Evolutionary conservation across 75 land plant species (phyloP).

Genomic region (Pinus tabuliformis): DNA sequence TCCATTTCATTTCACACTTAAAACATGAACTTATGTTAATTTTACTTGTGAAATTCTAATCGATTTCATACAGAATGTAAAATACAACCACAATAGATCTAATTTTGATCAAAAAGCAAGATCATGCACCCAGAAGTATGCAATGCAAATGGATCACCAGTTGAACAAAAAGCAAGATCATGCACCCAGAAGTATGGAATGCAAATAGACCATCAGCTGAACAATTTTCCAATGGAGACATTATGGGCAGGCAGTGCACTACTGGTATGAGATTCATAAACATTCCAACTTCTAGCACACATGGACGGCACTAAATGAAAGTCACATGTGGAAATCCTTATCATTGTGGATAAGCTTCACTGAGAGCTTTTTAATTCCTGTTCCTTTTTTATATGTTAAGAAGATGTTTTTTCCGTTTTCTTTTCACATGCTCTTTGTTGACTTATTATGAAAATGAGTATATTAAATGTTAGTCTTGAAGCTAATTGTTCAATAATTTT

Average conservation of each 20-base stretch:
- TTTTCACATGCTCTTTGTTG: background rate
- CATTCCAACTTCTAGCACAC: background rate
- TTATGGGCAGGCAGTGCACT: background rate
- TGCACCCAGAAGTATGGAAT: no score
- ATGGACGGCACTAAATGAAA: background rate
- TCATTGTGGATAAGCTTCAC: background rate
- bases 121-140: constrained; percentile 73
- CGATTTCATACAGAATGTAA: constrained; percentile 57
- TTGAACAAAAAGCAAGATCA: no score
- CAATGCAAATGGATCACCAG: constrained; percentile 34
- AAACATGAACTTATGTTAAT: background rate
- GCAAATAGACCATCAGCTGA: background rate
- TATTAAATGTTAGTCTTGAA: background rate
- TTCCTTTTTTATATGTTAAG: background rate
- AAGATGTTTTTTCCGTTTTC: background rate
- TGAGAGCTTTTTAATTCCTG: background rate
- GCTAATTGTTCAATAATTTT: background rate
- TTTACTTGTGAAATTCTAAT: background rate
- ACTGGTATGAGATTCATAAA: background rate
- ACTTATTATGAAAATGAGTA: background rate
- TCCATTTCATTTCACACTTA: constrained; percentile 6
- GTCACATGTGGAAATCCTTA: background rate
- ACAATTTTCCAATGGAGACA: background rate
- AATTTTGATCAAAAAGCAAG: constrained; percentile 77
- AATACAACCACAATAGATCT: constrained; percentile 84